phyloP scores from a whole-genome alignment of 2,329 filamentous ascomycete species.

The Penicillium rolfsii region DNA sequence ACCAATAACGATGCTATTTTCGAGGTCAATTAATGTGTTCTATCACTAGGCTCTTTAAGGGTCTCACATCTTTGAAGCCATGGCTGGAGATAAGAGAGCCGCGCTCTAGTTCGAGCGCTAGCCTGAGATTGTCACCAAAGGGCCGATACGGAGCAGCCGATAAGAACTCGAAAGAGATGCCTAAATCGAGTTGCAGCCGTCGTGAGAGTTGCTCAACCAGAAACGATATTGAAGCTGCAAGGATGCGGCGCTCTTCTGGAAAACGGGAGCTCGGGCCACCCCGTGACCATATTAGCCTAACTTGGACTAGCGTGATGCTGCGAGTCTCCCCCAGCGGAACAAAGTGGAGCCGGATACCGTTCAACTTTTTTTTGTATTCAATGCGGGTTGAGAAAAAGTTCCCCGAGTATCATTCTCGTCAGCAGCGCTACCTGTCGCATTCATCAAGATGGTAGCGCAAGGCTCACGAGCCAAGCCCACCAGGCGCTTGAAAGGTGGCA shows the following conservation, averaged over 20 bases:
- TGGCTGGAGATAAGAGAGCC: constrained; percentile 31
- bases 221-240: constrained; percentile 2
- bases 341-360: constrained; percentile 35
- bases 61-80: constrained; percentile 63
- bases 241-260: constrained; percentile 4
- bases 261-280: constrained; percentile 39
- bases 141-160: not conserved
- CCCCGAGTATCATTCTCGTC: constrained; percentile 25
- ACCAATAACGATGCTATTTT: constrained; percentile 70
- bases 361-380: constrained; percentile 46
- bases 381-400: constrained; percentile 29
- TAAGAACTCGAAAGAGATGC: not conserved
- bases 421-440: constrained; percentile 33
- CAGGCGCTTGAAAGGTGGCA: constrained; percentile 69
- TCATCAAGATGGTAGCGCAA: constrained; percentile 52
- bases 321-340: constrained; percentile 37
- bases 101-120: not conserved
- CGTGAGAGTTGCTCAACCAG: not conserved
- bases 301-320: constrained; percentile 15
- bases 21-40: constrained; percentile 22
- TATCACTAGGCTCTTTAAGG: not conserved
- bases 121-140: not conserved
- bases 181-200: not conserved
- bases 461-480: constrained; percentile 70
- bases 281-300: constrained; percentile 30